A percentile compares a stretch with the other conserved stretches of the same genome.
Evolutionary conservation across 73 alveolate genomes (phyloP).

Genomic region (Stentor coeruleus): DNA sequence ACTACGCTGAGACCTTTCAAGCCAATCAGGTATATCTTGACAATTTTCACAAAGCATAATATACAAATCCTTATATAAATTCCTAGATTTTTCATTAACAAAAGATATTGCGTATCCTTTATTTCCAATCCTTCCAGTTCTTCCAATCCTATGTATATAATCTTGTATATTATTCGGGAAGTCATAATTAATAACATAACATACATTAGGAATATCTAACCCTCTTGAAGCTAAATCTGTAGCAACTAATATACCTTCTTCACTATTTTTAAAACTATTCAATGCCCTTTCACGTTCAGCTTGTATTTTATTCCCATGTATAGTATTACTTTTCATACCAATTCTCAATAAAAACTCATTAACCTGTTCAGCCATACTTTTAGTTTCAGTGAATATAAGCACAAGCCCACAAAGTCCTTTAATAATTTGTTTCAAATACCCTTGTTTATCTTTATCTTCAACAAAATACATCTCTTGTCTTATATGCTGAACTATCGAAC

Average conservation of each 20-base stretch:
- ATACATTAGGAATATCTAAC: constrained; percentile 70
- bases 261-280: constrained; percentile 61
- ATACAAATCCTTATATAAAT: neutral
- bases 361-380: constrained; percentile 68
- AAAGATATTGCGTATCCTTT: constrained; percentile 48
- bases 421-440: neutral
- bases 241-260: constrained; percentile 74
- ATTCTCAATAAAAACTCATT: constrained; percentile 38
- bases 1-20: neutral
- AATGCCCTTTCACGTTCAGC: constrained; percentile 65
- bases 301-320: constrained; percentile 90
- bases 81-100: constrained; percentile 6
- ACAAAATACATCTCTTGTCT: constrained; percentile 32
- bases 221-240: constrained; percentile 97
- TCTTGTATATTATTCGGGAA: constrained; percentile 61
- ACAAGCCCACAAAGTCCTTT: neutral
- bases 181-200: constrained; percentile 72
- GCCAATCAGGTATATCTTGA: neutral
- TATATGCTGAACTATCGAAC: constrained; percentile 56
- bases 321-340: constrained; percentile 30
- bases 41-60: neutral
- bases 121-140: constrained; percentile 93
- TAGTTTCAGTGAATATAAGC: constrained; percentile 66
- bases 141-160: constrained; percentile 28
- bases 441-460: constrained; percentile 32